A percentile compares a stretch with the other conserved stretches of the same genome.
phyloP scores from a whole-genome alignment of 352 stramenopile species.

The Aphanomyces stellatus region DNA sequence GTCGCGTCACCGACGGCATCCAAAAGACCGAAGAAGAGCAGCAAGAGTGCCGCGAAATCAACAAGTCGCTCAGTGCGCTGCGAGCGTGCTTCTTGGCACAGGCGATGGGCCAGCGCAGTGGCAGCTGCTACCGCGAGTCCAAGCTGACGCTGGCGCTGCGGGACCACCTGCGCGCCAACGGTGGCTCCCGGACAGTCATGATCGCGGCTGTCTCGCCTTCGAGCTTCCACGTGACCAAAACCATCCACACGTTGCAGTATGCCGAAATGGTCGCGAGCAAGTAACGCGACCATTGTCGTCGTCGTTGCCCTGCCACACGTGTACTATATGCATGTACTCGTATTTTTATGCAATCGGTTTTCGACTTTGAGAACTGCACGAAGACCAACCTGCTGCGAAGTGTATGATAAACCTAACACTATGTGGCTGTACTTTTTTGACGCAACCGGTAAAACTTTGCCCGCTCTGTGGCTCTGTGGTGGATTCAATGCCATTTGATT shows the following conservation, averaged over 20 bases:
- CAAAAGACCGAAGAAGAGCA: constrained; percentile 3
- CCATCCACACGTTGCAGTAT: constrained; percentile 11
- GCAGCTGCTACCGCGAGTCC: not conserved
- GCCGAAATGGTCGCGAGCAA: not conserved
- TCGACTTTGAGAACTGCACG: too few species aligned
- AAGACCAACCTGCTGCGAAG: too few species aligned
- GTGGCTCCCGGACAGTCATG: not conserved
- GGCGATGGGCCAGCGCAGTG: not conserved
- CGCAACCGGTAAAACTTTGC: too few species aligned
- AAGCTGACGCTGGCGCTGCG: constrained; percentile 11
- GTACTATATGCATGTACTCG: too few species aligned
- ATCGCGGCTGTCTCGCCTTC: constrained; percentile 7
- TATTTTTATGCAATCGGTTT: too few species aligned
- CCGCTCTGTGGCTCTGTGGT: too few species aligned
- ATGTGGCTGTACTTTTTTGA: too few species aligned
- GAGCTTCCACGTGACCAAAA: not conserved
- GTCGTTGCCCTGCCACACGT: too few species aligned
- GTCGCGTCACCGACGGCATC: constrained; percentile 11
- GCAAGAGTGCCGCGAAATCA: constrained; percentile 34
- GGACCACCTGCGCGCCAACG: constrained; percentile 1
- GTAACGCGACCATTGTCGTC: too few species aligned
- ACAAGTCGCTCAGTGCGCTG: constrained; percentile 1
- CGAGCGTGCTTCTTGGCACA: not conserved
- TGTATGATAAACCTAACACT: too few species aligned
- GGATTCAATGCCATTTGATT: too few species aligned